Percentiles rank a stretch among this genome's conserved stretches.
Conservation (phyloP, 345 rosid genomes). For the Heritiera littoralis region DNA sequence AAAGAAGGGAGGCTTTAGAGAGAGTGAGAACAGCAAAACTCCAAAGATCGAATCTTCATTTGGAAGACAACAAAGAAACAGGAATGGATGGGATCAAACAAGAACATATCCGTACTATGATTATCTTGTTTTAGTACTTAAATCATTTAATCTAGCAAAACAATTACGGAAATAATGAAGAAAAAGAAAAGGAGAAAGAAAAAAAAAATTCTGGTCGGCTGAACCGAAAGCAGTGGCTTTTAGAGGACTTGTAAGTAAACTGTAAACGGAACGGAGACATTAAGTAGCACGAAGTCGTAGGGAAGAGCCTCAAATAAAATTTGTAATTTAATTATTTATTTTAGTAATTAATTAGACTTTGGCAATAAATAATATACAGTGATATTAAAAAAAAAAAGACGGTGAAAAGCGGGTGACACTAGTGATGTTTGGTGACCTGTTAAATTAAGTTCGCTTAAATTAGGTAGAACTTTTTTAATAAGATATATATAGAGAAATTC, state of each 20-base stretch:
- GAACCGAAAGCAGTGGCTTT: background rate
- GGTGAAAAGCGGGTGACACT: no score
- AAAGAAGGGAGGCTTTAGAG: background rate
- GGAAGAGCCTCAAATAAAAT: background rate
- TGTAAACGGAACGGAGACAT: constrained; percentile 5
- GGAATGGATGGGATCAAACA: background rate
- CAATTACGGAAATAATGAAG: background rate
- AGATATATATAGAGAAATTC: no score
- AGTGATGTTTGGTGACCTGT: no score
- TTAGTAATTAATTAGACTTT: no score
- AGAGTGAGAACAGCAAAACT: background rate
- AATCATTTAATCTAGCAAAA: background rate
- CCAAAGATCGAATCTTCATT: constrained; percentile 14
- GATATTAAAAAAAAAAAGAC: no score
- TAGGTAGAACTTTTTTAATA: background rate
- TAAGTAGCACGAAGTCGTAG: background rate
- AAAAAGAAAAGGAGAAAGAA: background rate
- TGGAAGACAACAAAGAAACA: background rate
- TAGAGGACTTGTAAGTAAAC: background rate
- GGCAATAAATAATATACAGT: no score
- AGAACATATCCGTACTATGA: constrained; percentile 10
- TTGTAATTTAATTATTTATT: no score
- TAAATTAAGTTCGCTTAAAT: background rate
- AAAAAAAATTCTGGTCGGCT: no score
- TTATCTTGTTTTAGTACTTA: background rate